Evolutionary conservation across 2,329 filamentous ascomycete genomes (phyloP), one percentile per base, ranked within the genome.

Genomic region (Mycosphaerella arachidis): DNA sequence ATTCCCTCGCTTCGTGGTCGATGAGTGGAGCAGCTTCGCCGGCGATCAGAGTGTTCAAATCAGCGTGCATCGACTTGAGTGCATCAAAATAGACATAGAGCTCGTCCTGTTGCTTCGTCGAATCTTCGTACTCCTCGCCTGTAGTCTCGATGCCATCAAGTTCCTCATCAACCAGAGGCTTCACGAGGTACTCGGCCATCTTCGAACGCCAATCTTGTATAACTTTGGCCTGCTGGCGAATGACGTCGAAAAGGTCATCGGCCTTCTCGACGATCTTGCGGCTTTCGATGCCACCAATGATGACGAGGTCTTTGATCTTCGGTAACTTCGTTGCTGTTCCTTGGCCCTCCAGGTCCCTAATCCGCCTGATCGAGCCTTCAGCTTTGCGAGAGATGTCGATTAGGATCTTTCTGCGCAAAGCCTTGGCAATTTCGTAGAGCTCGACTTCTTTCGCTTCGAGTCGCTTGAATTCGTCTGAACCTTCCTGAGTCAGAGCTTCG

Each of bases 71-170:
- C 0, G 89, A 85, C 60, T 91, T 84, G 30, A 97, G 79, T 8
- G 85, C 86, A 71, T 92, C 86, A 59, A 96, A 88, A 70, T 95
- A 96, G 6, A 90, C 90, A 74, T 93, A 90, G 46, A 97, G 84
- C 71, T 95, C 86, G 62, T 97, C 93, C 75, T 97, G 93, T 50
- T 88, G 83, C 72, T 90, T 90, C 0, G 92, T 91, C 0, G 93
- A 96, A 33, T 90, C 85, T 66, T 91, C 89, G 63, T 96, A 94
- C 72, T 97, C 94, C 60, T 97, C 88, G 27, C 94, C 94, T 10
- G 91, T 93, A 2, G 86, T 83, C 59, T 96, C 91, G 9, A 82
- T 75, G n/a, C 78, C 79, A 16, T 77, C 76, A 4, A 86, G 85
- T 45, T 96, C 91, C 69, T 94, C 86, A 67, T 97, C 94, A 18